Evolutionary conservation across 768 basidiomycete genomes (phyloP).

Genomic region (Hortiboletus campestris): DNA sequence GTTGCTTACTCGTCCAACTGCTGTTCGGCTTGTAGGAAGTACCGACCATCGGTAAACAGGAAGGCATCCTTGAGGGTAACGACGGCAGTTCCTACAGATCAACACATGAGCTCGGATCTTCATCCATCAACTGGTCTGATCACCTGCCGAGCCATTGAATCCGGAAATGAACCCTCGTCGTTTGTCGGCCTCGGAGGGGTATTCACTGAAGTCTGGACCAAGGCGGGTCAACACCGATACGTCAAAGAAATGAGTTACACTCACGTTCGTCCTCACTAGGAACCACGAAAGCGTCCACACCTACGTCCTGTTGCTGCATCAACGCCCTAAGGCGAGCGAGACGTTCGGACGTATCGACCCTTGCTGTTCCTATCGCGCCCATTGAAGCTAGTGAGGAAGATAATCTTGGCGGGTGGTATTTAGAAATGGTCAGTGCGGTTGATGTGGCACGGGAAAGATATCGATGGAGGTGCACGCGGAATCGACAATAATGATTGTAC

Average conservation of each 20-base stretch:
- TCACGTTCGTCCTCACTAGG: slow-evolving; percentile 92
- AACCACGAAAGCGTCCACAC: slow-evolving; percentile 74
- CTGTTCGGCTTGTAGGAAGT: slow-evolving; percentile 88
- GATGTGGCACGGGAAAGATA: slow-evolving; percentile 20
- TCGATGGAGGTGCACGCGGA: slow-evolving; percentile 17
- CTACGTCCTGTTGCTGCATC: slow-evolving; percentile 55
- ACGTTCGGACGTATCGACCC: slow-evolving; percentile 61
- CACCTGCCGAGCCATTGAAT: slow-evolving; percentile 92
- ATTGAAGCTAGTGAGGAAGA: slow-evolving; percentile 28
- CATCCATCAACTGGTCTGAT: slow-evolving; percentile 11
- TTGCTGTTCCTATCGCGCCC: slow-evolving; percentile 38
- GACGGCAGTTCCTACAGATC: slow-evolving; percentile 65
- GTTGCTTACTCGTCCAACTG: slow-evolving; percentile 75
- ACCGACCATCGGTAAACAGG: slow-evolving; percentile 94
- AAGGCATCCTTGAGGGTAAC: slow-evolving; percentile 69
- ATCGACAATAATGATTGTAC: slow-evolving; percentile 15
- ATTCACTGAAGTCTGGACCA: slow-evolving; percentile 81
- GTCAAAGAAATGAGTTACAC: slow-evolving; percentile 24
- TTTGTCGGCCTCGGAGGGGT: slow-evolving; percentile 79
- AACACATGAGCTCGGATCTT: slow-evolving; percentile 2
- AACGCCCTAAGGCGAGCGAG: slow-evolving; percentile 64
- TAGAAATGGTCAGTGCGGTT: not conserved
- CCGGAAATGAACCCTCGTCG: slow-evolving; percentile 88
- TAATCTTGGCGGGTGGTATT: slow-evolving; percentile 3
- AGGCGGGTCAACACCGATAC: not conserved